phyloP scores from a whole-genome alignment of 192 early-diverging fungal genomes.

The Dissophora ornata region DNA sequence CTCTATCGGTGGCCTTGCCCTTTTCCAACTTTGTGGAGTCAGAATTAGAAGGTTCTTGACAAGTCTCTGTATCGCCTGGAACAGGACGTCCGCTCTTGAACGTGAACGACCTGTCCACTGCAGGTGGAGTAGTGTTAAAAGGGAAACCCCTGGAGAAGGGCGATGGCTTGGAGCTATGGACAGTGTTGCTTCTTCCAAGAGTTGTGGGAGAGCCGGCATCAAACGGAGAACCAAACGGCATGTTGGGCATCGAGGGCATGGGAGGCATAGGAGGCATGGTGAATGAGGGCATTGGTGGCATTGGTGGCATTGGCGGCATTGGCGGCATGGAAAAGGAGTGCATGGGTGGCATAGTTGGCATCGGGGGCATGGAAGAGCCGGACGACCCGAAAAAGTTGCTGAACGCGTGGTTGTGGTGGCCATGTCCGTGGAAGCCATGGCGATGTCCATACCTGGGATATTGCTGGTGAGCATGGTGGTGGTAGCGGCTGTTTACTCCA shows the following conservation, averaged over 20 bases:
- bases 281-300: constrained; percentile 26
- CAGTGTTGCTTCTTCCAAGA: constrained; percentile 26
- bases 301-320: constrained; percentile 19
- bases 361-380: constrained; percentile 18
- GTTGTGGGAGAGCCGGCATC: neutral
- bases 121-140: constrained; percentile 1
- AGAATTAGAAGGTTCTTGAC: neutral
- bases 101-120: neutral
- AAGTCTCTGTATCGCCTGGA: constrained; percentile 28
- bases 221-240: neutral
- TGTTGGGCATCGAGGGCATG: neutral
- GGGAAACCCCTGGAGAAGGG: constrained; percentile 35
- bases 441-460: neutral
- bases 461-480: neutral
- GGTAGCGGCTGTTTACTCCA: constrained; percentile 5
- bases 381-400: neutral
- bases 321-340: neutral
- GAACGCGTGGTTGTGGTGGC: neutral
- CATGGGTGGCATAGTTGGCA: constrained; percentile 12
- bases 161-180: constrained; percentile 33
- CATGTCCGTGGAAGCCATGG: neutral
- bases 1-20: constrained; percentile 12
- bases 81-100: constrained; percentile 25
- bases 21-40: constrained; percentile 9
- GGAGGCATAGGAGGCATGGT: neutral